A percentile compares a stretch with the other conserved stretches of the same genome.
phyloP scores from a whole-genome alignment of 2,329 filamentous ascomycete genomes.

The Diaporthe caulivora region DNA sequence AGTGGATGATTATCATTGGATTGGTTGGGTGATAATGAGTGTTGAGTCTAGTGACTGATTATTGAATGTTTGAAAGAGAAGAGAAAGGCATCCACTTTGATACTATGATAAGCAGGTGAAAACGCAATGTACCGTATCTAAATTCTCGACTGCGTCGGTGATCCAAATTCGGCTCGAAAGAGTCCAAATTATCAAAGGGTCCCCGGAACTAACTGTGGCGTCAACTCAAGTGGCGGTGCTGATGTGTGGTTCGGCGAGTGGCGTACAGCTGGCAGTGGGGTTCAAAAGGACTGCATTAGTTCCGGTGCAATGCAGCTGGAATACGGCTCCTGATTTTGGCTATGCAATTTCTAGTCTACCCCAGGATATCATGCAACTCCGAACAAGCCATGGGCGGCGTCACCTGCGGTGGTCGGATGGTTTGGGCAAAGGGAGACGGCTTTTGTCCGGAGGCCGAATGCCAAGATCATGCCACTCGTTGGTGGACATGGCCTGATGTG shows the following conservation, averaged over 20 bases:
- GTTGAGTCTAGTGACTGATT: no score
- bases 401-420: not conserved
- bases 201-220: not conserved
- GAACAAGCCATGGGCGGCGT: not conserved
- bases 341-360: not conserved
- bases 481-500: constrained; percentile 32
- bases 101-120: no score
- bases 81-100: no score
- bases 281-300: not conserved
- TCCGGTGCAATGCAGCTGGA: no score
- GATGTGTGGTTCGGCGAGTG: not conserved
- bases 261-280: not conserved
- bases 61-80: no score
- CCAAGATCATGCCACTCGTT: constrained; percentile 35
- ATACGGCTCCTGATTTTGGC: not conserved
- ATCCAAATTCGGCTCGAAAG: no score
- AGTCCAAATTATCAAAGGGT: no score
- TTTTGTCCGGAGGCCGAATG: not conserved
- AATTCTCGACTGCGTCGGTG: no score
- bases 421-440: not conserved
- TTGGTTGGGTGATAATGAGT: no score
- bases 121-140: no score
- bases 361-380: not conserved
- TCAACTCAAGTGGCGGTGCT: not conserved
- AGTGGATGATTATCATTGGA: no score